Conservation (phyloP, 148 eudicot genomes). For the Rhododendron vialii region DNA sequence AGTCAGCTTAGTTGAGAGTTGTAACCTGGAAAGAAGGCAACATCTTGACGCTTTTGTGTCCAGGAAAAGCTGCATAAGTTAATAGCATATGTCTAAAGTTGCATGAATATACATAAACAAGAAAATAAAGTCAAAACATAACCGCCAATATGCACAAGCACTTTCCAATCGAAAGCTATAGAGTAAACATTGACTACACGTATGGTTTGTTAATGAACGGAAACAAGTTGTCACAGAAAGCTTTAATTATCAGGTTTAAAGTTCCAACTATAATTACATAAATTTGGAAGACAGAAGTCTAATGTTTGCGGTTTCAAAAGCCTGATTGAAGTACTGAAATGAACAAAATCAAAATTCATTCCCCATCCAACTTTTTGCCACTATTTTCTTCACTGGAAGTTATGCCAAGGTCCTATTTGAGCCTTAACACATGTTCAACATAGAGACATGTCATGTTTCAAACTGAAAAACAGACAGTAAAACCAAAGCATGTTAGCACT, state of each 20-base stretch:
- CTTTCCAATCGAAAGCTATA: not conserved
- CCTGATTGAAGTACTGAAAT: not conserved
- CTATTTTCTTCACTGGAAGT: not conserved
- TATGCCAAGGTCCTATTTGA: not conserved
- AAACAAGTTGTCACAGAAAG: not conserved
- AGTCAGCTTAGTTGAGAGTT: not conserved
- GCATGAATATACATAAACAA: not conserved
- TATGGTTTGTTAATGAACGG: not conserved
- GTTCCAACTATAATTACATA: not conserved
- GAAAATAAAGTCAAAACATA: not conserved
- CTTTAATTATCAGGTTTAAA: not conserved
- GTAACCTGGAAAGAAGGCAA: slow-evolving; percentile 51
- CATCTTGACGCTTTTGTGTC: slow-evolving; percentile 45
- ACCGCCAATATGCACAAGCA: not conserved
- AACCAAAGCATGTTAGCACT: not conserved
- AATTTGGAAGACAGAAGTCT: not conserved
- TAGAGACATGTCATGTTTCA: not conserved
- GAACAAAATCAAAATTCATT: too few species aligned
- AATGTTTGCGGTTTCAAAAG: not conserved
- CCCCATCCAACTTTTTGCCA: not conserved
- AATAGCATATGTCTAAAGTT: not conserved
- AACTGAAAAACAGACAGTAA: not conserved
- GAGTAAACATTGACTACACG: not conserved
- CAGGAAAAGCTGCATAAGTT: slow-evolving; percentile 46
- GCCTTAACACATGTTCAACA: not conserved